Base-by-base conservation (phyloP, 495 filamentous ascomycete genomes). In the Thozetella sp. region DNA sequence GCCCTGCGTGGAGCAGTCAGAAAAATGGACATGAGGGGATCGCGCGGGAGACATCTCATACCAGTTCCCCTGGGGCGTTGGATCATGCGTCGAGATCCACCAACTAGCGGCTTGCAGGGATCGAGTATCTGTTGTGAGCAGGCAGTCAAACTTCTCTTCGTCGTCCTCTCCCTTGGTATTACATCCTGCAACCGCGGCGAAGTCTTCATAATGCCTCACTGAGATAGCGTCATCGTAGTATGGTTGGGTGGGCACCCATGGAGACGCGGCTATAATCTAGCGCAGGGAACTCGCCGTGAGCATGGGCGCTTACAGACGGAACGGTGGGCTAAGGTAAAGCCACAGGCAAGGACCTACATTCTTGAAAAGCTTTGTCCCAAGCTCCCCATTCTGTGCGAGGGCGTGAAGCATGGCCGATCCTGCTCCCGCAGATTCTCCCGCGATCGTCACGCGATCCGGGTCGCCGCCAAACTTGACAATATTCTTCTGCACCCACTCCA, bases 401-500 rank as follows among this genome's bases (percentile, higher is more conserved):
- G 30, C 30, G 30, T 37, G 30, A 6, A 37, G 15, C 48, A 24
- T 13, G 1, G 30, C 20, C 12, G 22, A 2, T 19, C 22, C 1
- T 15, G 48, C 57, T 20, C 83, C 82, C 3, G 83, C 83, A 20
- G 77, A 82, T 60, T 87, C 80, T 13, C 85, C 86, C 40, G 77
- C 80, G 46, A 88, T 78, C 0, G 76, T 78, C 61, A 88, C 82
- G 19, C 73, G 76, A 0, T 68, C 51, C 17, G 57, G 48, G 1
- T 64, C 59, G 1, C 62, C 62, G 13, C 59, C 87, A 61, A 90
- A 90, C 15, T 69, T 74, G 62, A 64, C 72, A 52, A 88, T 84
- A 61, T 88, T 86, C 26, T 78, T 71, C n/a, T 79, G 74, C 2
- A 87, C 73, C 76, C 81, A 86, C 50, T 83, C 80, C 24, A 86